Percentiles rank a stretch among this genome's conserved stretches.
Evolutionary conservation across 2,329 filamentous ascomycete species (phyloP).

Genomic region (Pseudogymnoascus sp.): DNA sequence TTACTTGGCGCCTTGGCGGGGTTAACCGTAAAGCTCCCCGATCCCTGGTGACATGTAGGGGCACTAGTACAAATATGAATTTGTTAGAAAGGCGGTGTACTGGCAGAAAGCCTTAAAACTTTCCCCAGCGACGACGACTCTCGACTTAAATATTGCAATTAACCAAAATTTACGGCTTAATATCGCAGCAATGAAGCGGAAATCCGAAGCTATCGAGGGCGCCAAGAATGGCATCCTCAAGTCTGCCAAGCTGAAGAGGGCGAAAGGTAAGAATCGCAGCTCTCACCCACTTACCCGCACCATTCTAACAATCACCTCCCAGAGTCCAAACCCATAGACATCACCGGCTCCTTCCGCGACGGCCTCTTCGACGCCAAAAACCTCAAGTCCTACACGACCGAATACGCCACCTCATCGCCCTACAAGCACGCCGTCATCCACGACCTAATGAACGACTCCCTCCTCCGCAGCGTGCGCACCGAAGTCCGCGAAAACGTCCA

Average conservation of each 20-base stretch:
- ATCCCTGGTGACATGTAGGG: not conserved
- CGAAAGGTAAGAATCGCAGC: not conserved
- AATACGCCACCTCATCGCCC: slow-evolving; percentile 56
- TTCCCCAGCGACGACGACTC: not conserved
- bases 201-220: not conserved
- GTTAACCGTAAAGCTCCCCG: not conserved
- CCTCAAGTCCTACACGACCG: slow-evolving; percentile 49
- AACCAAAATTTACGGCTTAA: not conserved
- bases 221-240: slow-evolving; percentile 9
- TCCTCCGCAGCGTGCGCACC: slow-evolving; percentile 76
- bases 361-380: slow-evolving; percentile 56
- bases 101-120: slow-evolving; percentile 9
- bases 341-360: slow-evolving; percentile 52
- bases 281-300: not conserved
- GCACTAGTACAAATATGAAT: not conserved
- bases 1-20: not conserved
- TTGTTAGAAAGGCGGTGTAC: slow-evolving; percentile 5
- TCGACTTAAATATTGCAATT: not conserved
- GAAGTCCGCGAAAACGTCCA: slow-evolving; percentile 87
- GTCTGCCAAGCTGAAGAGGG: not conserved
- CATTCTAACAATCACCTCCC: not conserved
- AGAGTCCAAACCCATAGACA: slow-evolving; percentile 32
- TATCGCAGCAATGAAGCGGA: slow-evolving; percentile 5
- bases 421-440: slow-evolving; percentile 93
- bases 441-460: slow-evolving; percentile 66